Percentiles rank a stretch among this genome's conserved stretches.
These are phyloP conservation scores for Linnemannia schmuckeri DNA, from an alignment of 192 early-diverging fungal genomes.

Conservation along the genomic window DNA sequence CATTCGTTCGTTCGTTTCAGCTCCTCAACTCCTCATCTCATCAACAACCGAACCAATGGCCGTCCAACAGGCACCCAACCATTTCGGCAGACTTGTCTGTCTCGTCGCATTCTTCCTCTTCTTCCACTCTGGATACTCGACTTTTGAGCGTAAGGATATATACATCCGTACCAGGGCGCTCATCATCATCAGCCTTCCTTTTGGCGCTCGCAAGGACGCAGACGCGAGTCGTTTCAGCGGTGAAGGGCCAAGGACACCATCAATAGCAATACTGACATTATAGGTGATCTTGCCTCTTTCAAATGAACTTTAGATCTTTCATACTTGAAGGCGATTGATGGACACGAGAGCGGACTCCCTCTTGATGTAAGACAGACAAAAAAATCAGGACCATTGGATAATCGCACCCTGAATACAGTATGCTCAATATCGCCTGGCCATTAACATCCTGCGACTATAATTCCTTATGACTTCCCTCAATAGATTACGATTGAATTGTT, in stretches of 20 bases:
- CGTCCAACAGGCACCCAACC: conserved; percentile 48
- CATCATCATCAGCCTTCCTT: background rate
- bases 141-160: conserved; percentile 64
- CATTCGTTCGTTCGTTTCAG: background rate
- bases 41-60: conserved; percentile 30
- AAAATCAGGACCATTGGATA: background rate
- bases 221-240: background rate
- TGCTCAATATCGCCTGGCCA: too few species aligned
- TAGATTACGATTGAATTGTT: conserved; percentile 67
- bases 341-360: conserved; percentile 57
- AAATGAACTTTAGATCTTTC: conserved; percentile 57
- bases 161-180: background rate
- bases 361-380: conserved; percentile 55
- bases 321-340: conserved; percentile 66
- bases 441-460: too few species aligned
- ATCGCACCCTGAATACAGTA: background rate
- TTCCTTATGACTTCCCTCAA: background rate
- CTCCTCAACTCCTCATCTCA: background rate
- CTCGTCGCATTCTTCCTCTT: conserved; percentile 60
- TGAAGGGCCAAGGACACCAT: background rate
- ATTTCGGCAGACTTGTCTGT: conserved; percentile 49
- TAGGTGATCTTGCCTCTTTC: background rate
- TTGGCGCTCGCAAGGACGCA: background rate
- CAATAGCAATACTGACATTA: background rate
- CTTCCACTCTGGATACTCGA: conserved; percentile 67